A percentile compares a stretch with the other conserved stretches of the same genome.
These are phyloP conservation scores for Leccinum aurantiacum DNA, from an alignment of 768 basidiomycete genomes.

Conservation along the genomic window DNA sequence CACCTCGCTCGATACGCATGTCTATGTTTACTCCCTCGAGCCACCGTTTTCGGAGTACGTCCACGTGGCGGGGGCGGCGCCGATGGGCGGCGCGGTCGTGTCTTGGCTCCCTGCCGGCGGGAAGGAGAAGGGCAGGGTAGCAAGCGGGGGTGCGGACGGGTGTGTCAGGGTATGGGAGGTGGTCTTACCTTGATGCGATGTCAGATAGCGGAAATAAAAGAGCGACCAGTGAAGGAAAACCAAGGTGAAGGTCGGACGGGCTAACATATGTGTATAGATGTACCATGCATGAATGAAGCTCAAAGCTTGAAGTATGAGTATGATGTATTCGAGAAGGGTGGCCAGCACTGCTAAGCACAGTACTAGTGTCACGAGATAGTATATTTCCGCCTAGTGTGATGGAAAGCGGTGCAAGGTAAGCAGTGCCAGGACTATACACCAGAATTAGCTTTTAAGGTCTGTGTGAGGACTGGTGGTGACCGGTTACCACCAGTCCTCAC, in stretches of 20 bases:
- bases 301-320: no score
- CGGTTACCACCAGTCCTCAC: no score
- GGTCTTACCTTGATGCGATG: conserved; percentile 22
- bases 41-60: conserved; percentile 67
- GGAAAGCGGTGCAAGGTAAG: no score
- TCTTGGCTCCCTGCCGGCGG: conserved; percentile 54
- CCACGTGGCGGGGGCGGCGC: conserved; percentile 80
- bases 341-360: no score
- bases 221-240: background rate
- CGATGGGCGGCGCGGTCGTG: conserved; percentile 81
- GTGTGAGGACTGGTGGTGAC: no score
- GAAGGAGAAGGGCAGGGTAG: conserved; percentile 52
- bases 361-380: no score
- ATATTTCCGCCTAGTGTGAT: no score
- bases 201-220: background rate
- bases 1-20: conserved; percentile 89
- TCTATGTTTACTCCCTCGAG: conserved; percentile 82
- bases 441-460: no score
- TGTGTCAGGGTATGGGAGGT: conserved; percentile 75
- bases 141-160: conserved; percentile 78
- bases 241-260: background rate
- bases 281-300: no score
- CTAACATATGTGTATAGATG: background rate
- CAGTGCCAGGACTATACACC: no score
- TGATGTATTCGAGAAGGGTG: no score